Evolutionary conservation across 352 stramenopile species (phyloP).

Genomic region (Pythium folliculosum): DNA sequence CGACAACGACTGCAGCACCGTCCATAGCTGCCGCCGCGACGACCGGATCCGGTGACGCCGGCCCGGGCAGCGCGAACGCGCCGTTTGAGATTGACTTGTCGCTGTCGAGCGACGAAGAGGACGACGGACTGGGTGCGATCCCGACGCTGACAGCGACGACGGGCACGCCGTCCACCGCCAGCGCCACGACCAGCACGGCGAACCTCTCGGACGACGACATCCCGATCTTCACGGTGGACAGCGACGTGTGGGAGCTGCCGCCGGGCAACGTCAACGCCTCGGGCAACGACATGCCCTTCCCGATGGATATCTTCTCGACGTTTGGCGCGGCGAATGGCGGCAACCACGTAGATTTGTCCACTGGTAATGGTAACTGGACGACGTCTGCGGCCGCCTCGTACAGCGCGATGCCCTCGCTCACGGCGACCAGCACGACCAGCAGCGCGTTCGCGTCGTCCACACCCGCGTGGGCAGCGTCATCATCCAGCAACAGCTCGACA

Average conservation of each 20-base stretch:
- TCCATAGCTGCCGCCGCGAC: slow-evolving; percentile 17
- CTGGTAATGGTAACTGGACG: slow-evolving; percentile 4
- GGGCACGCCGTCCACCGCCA: background rate
- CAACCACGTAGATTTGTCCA: slow-evolving; percentile 12
- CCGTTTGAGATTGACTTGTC: slow-evolving; percentile 77
- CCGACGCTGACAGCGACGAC: slow-evolving; percentile 11
- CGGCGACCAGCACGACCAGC: slow-evolving; percentile 5
- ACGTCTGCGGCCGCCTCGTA: slow-evolving; percentile 1
- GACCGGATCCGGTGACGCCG: background rate
- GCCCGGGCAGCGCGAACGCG: slow-evolving; percentile 14
- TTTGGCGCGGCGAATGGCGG: slow-evolving; percentile 4
- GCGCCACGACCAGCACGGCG: slow-evolving; percentile 19
- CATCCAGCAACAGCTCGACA: background rate
- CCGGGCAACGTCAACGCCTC: background rate
- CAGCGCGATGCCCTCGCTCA: background rate
- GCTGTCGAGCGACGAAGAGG: slow-evolving; percentile 71
- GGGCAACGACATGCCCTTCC: slow-evolving; percentile 40
- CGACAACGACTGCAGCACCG: background rate
- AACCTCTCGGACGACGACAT: slow-evolving; percentile 66
- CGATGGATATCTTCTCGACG: slow-evolving; percentile 40
- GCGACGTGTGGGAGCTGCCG: slow-evolving; percentile 58
- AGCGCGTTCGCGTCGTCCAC: slow-evolving; percentile 4
- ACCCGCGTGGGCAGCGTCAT: background rate
- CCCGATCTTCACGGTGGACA: slow-evolving; percentile 64
- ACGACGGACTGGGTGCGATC: slow-evolving; percentile 30